Base-by-base conservation (phyloP, 352 stramenopile species). In the Pythium scleroteichum region DNA sequence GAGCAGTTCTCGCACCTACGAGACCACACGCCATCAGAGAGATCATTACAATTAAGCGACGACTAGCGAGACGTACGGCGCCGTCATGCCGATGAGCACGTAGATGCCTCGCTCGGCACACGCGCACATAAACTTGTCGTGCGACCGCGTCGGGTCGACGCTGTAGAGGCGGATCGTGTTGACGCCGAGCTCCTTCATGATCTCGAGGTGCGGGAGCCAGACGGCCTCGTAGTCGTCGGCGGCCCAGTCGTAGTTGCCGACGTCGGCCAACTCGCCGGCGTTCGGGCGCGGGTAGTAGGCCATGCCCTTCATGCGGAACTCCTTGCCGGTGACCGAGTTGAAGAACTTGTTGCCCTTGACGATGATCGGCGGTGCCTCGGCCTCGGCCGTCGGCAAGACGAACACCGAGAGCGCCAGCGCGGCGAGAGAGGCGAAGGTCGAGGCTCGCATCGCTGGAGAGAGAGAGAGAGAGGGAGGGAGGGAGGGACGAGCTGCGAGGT, bases 341-440 rank as follows among this genome's bases (percentile, higher is more conserved):
- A 89, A 91, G 46, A 85, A 81, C 49, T 85, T 87, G 67, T 84
- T 87, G 61, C 78, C 78, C 45, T 73, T 76, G 41, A 51, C 42
- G 24, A 73, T 40, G 38, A 76, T 66, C 10, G 62, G 64, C 23
- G 64, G 26, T 2, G 65, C 38, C 38, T 64, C 66, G 12, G 47
- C 57, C 6, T 53, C 16, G 19, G 19, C 12, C 2, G 47, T 13
- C 39, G 42, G 19, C 16, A 20, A 22, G 6, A 27, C 16, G 6
- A 38, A 35, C 16, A 16, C 29, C 17, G 27, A 46, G 47, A 41
- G 17, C 13, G 48, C 57, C 16, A 56, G 19, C 14, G 24, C 10
- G 1, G 24, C 40, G 14, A 49, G 26, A 3, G 26, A 20, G 16
- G 40, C 7, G 16, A 47, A 24, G 29, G n/a, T 32, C 29, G 42